A percentile compares a stretch with the other conserved stretches of the same genome.
Evolutionary conservation across 306 rosid genomes (phyloP).

Genomic region (Quercus glauca): DNA sequence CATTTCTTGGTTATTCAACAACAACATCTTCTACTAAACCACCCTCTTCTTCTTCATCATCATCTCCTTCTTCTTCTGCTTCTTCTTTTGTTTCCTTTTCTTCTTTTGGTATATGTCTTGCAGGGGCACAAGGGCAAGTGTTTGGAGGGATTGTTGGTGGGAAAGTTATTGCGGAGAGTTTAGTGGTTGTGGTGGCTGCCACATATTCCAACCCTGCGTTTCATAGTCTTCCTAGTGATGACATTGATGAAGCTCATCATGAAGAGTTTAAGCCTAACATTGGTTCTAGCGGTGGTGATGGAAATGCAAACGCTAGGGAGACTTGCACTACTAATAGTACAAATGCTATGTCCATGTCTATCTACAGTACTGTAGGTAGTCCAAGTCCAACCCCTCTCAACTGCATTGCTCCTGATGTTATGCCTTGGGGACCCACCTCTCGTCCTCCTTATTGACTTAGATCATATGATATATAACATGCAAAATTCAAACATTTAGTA

Average conservation of each 20-base stretch:
- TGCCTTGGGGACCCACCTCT: conserved; percentile 45
- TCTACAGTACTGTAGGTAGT: neutral
- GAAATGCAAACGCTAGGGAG: neutral
- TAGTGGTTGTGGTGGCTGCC: conserved; percentile 32
- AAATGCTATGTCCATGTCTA: neutral
- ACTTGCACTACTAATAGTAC: neutral
- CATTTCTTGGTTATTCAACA: conserved; percentile 11
- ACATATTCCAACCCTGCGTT: conserved; percentile 26
- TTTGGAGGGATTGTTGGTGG: conserved; percentile 63
- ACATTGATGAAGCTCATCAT: neutral
- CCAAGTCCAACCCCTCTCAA: conserved; percentile 5
- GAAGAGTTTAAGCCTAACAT: neutral
- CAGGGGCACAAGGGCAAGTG: conserved; percentile 39
- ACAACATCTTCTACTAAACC: neutral
- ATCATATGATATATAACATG: too few species aligned
- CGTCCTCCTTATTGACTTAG: conserved; percentile 22
- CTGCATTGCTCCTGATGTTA: conserved; percentile 26
- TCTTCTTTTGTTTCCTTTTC: neutral
- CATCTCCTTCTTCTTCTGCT: neutral
- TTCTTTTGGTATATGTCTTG: conserved; percentile 39
- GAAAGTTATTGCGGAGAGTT: conserved; percentile 34
- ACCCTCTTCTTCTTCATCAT: neutral
- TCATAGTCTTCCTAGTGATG: conserved; percentile 18
- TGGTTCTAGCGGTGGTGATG: neutral
- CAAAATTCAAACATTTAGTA: neutral